phyloP scores from a whole-genome alignment of 2,329 filamentous ascomycete species.

The Pyrenophora tritici-repentis region DNA sequence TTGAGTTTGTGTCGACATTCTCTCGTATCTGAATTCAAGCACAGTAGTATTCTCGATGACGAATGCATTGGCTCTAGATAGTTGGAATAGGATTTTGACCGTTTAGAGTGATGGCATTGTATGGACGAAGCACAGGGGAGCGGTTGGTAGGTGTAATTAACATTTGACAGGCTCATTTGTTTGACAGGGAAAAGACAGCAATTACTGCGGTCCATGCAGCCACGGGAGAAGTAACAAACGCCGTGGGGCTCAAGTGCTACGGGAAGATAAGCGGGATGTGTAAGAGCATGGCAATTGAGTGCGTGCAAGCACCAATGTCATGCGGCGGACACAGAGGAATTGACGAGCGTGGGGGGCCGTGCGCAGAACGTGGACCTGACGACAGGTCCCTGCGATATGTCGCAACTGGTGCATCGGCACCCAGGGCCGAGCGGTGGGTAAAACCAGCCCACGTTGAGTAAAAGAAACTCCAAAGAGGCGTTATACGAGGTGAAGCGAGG shows the following conservation, averaged over 20 bases:
- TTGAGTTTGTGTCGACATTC: conserved; percentile 27
- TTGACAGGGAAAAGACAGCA: conserved; percentile 17
- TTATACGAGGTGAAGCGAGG: conserved; percentile 9
- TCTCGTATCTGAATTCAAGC: conserved; percentile 17
- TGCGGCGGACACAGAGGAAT: conserved; percentile 8
- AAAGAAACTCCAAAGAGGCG: conserved; percentile 25
- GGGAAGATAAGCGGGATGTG: conserved; percentile 29
- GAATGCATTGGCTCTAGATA: conserved; percentile 34
- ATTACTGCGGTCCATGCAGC: conserved; percentile 20
- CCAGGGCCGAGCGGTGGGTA: conserved; percentile 13
- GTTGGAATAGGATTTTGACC: conserved; percentile 7
- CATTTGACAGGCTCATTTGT: conserved; percentile 7
- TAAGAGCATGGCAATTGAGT: conserved; percentile 15
- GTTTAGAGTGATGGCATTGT: conserved; percentile 17
- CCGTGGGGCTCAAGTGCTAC: conserved; percentile 35
- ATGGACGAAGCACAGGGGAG: conserved; percentile 17
- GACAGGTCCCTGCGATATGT: conserved; percentile 20
- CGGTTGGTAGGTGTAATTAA: conserved; percentile 20
- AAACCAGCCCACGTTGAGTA: conserved; percentile 12
- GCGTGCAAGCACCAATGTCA: conserved; percentile 17
- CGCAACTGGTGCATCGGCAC: conserved; percentile 4
- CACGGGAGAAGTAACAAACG: conserved; percentile 23
- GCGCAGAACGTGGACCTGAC: conserved; percentile 18
- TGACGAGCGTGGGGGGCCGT: conserved; percentile 10
- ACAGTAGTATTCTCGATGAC: conserved; percentile 16